phyloP scores from a whole-genome alignment of 345 rosid species.

The Reutealis trisperma region DNA sequence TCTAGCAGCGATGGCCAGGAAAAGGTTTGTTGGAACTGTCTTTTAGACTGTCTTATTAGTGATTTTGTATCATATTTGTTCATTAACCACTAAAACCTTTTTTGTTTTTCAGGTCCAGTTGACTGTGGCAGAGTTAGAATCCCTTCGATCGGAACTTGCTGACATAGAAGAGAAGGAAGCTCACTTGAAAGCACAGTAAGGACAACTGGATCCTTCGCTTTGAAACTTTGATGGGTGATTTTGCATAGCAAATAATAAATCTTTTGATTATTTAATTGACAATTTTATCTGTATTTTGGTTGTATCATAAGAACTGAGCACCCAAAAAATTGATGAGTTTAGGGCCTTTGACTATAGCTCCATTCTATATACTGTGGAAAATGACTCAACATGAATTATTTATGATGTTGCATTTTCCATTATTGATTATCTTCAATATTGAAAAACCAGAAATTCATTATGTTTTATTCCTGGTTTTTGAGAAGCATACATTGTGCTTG shows the following conservation, averaged over 20 bases:
- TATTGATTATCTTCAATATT: not conserved
- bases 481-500: not conserved
- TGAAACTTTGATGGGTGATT: not conserved
- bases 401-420: not conserved
- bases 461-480: not conserved
- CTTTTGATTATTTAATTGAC: not conserved
- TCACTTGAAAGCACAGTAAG: slow-evolving; percentile 89
- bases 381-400: not conserved
- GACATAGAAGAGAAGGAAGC: slow-evolving; percentile 91
- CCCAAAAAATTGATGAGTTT: not conserved
- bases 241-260: not conserved
- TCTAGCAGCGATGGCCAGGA: slow-evolving; percentile 60
- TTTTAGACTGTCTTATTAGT: slow-evolving; percentile 14
- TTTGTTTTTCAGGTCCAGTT: slow-evolving; percentile 59
- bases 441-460: not conserved
- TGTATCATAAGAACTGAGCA: not conserved
- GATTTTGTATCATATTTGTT: slow-evolving; percentile 1
- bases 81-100: slow-evolving; percentile 16
- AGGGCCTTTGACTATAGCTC: not conserved
- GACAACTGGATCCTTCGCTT: slow-evolving; percentile 21
- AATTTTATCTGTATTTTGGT: not conserved
- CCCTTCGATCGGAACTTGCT: slow-evolving; percentile 75
- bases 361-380: not conserved
- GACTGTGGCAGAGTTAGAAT: slow-evolving; percentile 69
- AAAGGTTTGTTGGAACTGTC: slow-evolving; percentile 52